Evolutionary conservation across 305 asterid genomes (phyloP), one percentile per base, ranked within the genome.

Genomic region (Fraxinus latifolia): DNA sequence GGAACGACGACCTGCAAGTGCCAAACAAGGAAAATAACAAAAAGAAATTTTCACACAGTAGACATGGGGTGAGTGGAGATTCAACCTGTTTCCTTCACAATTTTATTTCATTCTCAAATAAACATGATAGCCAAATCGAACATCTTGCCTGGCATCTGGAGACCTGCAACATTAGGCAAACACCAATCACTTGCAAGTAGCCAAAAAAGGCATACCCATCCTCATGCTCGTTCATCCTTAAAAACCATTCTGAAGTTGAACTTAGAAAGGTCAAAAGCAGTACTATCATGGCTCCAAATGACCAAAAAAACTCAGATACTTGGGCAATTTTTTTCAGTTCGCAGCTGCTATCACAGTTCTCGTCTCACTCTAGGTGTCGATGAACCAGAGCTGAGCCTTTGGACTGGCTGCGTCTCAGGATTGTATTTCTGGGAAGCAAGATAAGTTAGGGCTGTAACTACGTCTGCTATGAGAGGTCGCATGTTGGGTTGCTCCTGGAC

Each of bases 401-500:
- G 74, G 17, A 27, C 74, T 11, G 74, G 34, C 34, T 67, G 74
- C 6, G 74, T 67, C 74, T 27, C 34, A 11, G 74, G 74, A 27
- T 27, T 27, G 74, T 67, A 67, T 67, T 67, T 67, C 36, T 67
- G 74, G 36, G 74, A 67, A 11, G 74, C 74, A 67, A 67, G 74
- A 67, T 67, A 67, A 23, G 74, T 67, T 23, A 67, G 19, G 34
- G 74, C 74, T 4, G 74, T 67, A 23, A 67, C 74, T 67, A 67
- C 74, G 1, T 67, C 74, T 23, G 74, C 36, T 23, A 67, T 67
- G 14, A 67, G 74, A 67, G 74, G 74, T 67, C 74, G 74, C 74
- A 23, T 67, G 32, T 67, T 67, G 34, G 74, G 74, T 67, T 67
- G 74, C 36, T 67, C 74, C 74, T 67, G 74, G 36, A 67, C 74